Base-by-base conservation (phyloP, 805 yeast species). In the Lachancea fermentati region DNA sequence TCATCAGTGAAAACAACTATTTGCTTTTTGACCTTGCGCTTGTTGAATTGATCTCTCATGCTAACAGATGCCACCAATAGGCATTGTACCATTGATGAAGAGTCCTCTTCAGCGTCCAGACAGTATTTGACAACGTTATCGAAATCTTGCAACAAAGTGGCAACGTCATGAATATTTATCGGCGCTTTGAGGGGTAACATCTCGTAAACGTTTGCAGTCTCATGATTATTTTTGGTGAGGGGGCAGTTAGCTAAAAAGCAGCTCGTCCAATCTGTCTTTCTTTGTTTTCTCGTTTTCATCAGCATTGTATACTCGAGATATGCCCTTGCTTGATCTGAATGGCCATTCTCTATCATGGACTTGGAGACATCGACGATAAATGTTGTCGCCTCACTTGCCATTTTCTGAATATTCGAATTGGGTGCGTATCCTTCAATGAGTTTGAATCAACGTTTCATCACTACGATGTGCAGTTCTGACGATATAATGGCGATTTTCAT, bases 211-310 rank as follows among this genome's bases (percentile, higher is more conserved):
- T 51, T 47, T 2, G 53, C 54, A 4, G 58, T 46, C 8, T 42
- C 41, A 32, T 48, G 51, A 4, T 49, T 38, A 34, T 55, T 54
- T 7, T 34, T 37, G 3, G 52, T 41, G 9, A 31, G 28, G 14
- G 36, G 32, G 24, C 51, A 46, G 33, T 53, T 58, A 6, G 50
- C 49, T 26, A 54, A 30, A 31, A 43, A 50, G 30, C 52, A 46
- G 37, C 50, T 48, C 14, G 50, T 41, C 51, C 53, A 60, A 41
- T 60, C 63, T 1, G 65, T 60, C 48, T 57, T 60, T 19, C 65
- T 54, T 18, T 37, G 39, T 31, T 49, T 47, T 36, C 51, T 55
- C 32, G 49, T 49, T 41, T 60, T 60, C 24, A 51, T 52, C 34
- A 56, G 37, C 25, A 58, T 32, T 9, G 54, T 44, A 41, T 53